Conservation (phyloP, 176 grass and related monocot species). For the Carex scoparia region DNA sequence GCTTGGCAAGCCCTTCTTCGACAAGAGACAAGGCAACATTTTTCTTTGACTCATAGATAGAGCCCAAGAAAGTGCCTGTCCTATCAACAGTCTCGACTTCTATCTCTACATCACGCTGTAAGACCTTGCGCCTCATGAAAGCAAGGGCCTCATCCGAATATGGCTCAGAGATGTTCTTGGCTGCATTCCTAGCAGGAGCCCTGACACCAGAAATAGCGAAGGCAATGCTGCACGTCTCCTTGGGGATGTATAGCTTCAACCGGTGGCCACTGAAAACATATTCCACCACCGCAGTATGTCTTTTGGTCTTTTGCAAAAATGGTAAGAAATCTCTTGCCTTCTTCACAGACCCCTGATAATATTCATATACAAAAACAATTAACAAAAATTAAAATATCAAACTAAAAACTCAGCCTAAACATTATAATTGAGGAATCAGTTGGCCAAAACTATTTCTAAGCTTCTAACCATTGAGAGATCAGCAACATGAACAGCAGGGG, state of each 20-base stretch:
- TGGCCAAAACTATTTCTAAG: neutral
- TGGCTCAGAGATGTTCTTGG: constrained; percentile 38
- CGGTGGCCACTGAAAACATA: constrained; percentile 97
- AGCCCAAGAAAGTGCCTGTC: constrained; percentile 92
- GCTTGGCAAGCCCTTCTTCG: constrained; percentile 77
- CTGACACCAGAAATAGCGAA: constrained; percentile 96
- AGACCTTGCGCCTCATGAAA: constrained; percentile 85
- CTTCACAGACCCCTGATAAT: constrained; percentile 58
- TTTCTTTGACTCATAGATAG: constrained; percentile 79
- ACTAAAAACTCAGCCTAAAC: neutral
- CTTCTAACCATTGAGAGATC: constrained; percentile 68
- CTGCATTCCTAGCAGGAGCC: constrained; percentile 58
- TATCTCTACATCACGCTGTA: constrained; percentile 95
- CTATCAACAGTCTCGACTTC: constrained; percentile 93
- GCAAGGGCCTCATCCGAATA: constrained; percentile 94
- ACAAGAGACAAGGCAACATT: constrained; percentile 72
- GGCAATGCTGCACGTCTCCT: constrained; percentile 97
- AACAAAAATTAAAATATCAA: neutral
- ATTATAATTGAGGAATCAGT: neutral
- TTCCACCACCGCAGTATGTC: constrained; percentile 79
- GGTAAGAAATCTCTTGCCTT: constrained; percentile 95
- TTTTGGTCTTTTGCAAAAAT: constrained; percentile 76
- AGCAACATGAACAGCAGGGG: constrained; percentile 87
- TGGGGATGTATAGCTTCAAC: constrained; percentile 90
- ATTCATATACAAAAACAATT: neutral